phyloP scores from a whole-genome alignment of 805 yeast species.

The Sungouiozyma ichnusensis region DNA sequence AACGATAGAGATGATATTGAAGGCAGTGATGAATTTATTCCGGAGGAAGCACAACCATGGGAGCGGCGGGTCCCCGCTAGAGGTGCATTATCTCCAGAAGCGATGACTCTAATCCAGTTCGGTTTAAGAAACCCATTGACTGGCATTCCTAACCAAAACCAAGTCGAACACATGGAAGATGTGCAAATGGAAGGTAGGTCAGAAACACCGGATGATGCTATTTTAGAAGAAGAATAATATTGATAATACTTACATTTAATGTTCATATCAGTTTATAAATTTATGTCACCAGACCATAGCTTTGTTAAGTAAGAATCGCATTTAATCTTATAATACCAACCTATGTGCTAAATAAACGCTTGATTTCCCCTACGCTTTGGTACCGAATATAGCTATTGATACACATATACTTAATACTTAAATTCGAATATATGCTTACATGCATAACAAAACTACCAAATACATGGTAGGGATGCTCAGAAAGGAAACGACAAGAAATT shows the following conservation, averaged over 20 bases:
- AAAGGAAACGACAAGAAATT: no score
- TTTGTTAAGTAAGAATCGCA: no score
- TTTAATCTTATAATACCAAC: no score
- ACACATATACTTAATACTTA: no score
- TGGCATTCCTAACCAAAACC: constrained; percentile 4
- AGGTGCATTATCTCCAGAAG: constrained; percentile 15
- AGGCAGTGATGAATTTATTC: neutral
- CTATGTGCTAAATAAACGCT: no score
- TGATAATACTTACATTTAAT: neutral
- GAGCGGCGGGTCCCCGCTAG: constrained; percentile 8
- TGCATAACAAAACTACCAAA: no score
- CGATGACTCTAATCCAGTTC: constrained; percentile 20
- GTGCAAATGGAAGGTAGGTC: constrained; percentile 15
- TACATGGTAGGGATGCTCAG: no score
- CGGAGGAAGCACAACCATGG: constrained; percentile 4
- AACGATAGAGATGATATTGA: neutral
- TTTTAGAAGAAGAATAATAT: neutral
- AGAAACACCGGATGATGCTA: constrained; percentile 23
- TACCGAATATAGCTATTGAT: no score
- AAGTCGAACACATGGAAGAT: constrained; percentile 1
- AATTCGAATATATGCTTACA: no score
- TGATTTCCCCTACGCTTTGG: no score
- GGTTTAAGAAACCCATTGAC: constrained; percentile 13
- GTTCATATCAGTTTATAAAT: neutral
- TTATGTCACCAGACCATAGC: no score